phyloP scores from a whole-genome alignment of 2,329 filamentous ascomycete species.

The Fusarium globosum region DNA sequence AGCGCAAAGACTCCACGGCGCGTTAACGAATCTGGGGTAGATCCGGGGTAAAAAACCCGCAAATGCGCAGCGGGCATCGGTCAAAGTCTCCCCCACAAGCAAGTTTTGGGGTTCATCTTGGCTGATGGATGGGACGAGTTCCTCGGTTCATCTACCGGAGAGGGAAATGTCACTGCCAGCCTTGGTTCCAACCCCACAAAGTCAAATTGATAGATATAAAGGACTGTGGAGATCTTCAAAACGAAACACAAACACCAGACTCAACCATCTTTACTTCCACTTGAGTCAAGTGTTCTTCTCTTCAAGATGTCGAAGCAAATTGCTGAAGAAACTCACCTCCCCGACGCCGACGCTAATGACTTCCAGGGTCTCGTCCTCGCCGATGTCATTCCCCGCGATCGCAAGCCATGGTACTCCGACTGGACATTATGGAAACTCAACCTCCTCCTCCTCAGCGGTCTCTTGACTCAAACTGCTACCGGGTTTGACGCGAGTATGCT shows the following conservation, averaged over 20 bases:
- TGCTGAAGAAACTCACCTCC: conserved; percentile 18
- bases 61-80: conserved; percentile 28
- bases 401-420: conserved; percentile 40
- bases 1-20: background rate
- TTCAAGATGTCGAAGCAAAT: conserved; percentile 18
- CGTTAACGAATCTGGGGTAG: conserved; percentile 26
- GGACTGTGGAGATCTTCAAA: conserved; percentile 8
- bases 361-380: conserved; percentile 41
- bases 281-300: background rate
- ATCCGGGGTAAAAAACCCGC: conserved; percentile 29
- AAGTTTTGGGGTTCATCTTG: background rate
- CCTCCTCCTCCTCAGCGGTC: conserved; percentile 45
- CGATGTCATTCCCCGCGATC: conserved; percentile 38
- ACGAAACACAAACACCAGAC: background rate
- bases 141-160: conserved; percentile 22
- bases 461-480: conserved; percentile 48
- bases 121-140: conserved; percentile 3
- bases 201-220: conserved; percentile 21
- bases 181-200: conserved; percentile 5
- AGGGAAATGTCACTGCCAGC: background rate
- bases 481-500: conserved; percentile 51
- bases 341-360: conserved; percentile 27
- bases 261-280: background rate
- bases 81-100: background rate
- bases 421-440: conserved; percentile 47